Percentiles rank a stretch among this genome's conserved stretches.
These are phyloP conservation scores for Phytopythium sindhum DNA, from an alignment of 352 stramenopile genomes.

Conservation along the genomic window DNA sequence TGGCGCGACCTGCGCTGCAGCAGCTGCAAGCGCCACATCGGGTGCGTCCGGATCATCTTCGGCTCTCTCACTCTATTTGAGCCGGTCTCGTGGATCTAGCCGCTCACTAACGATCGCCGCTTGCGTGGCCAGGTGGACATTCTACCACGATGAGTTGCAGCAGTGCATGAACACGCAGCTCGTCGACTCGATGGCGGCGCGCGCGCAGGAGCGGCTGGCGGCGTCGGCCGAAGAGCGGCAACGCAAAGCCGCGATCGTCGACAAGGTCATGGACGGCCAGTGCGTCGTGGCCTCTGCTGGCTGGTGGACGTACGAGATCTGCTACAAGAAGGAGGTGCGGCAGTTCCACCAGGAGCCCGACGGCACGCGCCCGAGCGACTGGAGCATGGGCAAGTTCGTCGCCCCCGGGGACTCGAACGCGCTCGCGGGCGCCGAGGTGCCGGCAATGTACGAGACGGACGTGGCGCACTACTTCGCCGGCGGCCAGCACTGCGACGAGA, in stretches of 20 bases:
- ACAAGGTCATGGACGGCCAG: constrained; percentile 41
- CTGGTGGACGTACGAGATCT: constrained; percentile 87
- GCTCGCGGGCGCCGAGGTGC: constrained; percentile 19
- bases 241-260: constrained; percentile 41
- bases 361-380: constrained; percentile 65
- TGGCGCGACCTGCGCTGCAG: constrained; percentile 72
- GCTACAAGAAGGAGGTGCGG: constrained; percentile 76
- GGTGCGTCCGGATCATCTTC: constrained; percentile 22
- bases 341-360: constrained; percentile 81
- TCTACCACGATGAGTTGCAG: constrained; percentile 77
- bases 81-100: no score
- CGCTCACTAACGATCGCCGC: neutral
- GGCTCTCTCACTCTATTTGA: no score
- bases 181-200: constrained; percentile 43
- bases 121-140: constrained; percentile 54
- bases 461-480: constrained; percentile 71
- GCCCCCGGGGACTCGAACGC: constrained; percentile 21
- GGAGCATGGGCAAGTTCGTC: constrained; percentile 79
- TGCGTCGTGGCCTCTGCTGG: constrained; percentile 58
- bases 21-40: constrained; percentile 73
- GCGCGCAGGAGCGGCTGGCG: constrained; percentile 35
- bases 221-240: constrained; percentile 27
- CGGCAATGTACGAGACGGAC: constrained; percentile 30
- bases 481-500: constrained; percentile 83
- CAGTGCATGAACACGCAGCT: constrained; percentile 64